A percentile compares a stretch with the other conserved stretches of the same genome.
Evolutionary conservation across 305 asterid species (phyloP).

Genomic region (Withania somnifera): DNA sequence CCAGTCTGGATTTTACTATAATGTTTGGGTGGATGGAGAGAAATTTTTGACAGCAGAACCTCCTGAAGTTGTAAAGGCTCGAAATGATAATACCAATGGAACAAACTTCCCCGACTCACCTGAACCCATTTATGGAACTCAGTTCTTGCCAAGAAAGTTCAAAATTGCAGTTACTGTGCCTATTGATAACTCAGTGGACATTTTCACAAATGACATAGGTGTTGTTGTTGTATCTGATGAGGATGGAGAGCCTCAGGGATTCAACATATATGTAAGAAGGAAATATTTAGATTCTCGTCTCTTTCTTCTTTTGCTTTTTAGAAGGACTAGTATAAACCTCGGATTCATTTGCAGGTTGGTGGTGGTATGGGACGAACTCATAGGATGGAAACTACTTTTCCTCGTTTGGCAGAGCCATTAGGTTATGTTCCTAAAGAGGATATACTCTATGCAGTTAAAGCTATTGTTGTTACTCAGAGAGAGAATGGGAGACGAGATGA

Average conservation of each 20-base stretch:
- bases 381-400: constrained; percentile 67
- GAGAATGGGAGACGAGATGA: constrained; percentile 96
- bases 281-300: neutral
- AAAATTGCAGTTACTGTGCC: constrained; percentile 92
- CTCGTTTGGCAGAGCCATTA: constrained; percentile 82
- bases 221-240: constrained; percentile 68
- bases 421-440: constrained; percentile 97
- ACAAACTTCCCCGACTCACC: constrained; percentile 84
- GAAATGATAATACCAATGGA: constrained; percentile 82
- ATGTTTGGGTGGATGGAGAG: constrained; percentile 98
- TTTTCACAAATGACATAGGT: constrained; percentile 83
- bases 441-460: constrained; percentile 82
- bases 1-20: constrained; percentile 94
- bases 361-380: constrained; percentile 99
- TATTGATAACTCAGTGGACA: constrained; percentile 80
- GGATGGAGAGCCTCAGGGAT: constrained; percentile 89
- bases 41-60: constrained; percentile 68
- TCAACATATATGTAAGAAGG: constrained; percentile 67
- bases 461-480: constrained; percentile 87
- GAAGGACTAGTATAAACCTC: neutral
- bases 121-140: constrained; percentile 94
- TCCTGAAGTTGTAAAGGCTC: constrained; percentile 74
- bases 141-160: constrained; percentile 97
- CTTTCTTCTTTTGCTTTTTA: constrained; percentile 1
- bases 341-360: constrained; percentile 59